These are phyloP conservation scores for Candida gorgasii DNA, from an alignment of 805 yeast genomes.

Conservation along the genomic window DNA sequence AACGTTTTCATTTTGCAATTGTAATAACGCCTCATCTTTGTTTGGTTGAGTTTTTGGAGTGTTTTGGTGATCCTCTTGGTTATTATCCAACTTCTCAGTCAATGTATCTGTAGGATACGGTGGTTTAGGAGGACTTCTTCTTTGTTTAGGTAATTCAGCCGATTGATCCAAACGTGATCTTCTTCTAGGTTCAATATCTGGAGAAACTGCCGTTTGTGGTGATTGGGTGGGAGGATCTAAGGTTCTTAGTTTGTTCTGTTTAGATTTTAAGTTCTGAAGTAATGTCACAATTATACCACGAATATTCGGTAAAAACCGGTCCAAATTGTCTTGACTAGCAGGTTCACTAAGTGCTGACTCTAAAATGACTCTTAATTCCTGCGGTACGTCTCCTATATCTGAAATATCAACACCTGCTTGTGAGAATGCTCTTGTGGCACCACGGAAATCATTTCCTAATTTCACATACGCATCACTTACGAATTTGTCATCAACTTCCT, in stretches of 20 bases:
- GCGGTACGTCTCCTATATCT: constrained; percentile 91
- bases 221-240: background rate
- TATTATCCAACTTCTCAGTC: background rate
- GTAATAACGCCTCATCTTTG: constrained; percentile 14
- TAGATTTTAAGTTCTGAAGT: constrained; percentile 74
- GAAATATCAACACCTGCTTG: constrained; percentile 76
- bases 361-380: constrained; percentile 69
- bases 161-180: constrained; percentile 2
- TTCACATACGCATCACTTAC: constrained; percentile 91
- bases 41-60: background rate
- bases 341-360: constrained; percentile 85
- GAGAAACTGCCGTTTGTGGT: background rate
- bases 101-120: background rate
- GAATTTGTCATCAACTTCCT: constrained; percentile 72
- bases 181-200: background rate
- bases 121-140: constrained; percentile 3
- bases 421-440: constrained; percentile 77
- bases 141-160: constrained; percentile 4
- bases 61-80: no score
- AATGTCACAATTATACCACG: constrained; percentile 82
- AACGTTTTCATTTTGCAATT: constrained; percentile 17
- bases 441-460: constrained; percentile 90
- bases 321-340: constrained; percentile 81
- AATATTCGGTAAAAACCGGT: constrained; percentile 77
- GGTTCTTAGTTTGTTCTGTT: constrained; percentile 57